Evolutionary conservation across 2,329 filamentous ascomycete species (phyloP).

Genomic region (Chrysoporthe deuterocubensis): DNA sequence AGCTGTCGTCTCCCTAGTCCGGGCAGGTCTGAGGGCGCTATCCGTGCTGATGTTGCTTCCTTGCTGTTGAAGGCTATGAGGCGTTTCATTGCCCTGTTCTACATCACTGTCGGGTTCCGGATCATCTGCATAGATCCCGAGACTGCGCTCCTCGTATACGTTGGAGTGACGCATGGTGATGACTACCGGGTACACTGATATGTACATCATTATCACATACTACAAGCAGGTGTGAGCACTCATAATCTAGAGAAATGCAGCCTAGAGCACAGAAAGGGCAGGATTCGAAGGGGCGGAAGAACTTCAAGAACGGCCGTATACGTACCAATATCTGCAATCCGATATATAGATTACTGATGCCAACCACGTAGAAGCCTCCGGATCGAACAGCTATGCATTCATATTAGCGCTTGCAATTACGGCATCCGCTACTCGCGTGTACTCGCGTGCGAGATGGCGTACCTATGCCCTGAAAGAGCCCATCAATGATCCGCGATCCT

Average conservation of each 20-base stretch:
- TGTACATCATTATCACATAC: conserved; percentile 70
- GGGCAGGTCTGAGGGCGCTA: conserved; percentile 10
- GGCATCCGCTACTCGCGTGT: too few relatives aligned
- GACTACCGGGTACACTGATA: conserved; percentile 65
- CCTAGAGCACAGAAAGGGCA: background rate
- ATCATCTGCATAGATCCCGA: conserved; percentile 60
- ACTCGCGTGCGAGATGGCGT: conserved; percentile 37
- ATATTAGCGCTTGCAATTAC: background rate
- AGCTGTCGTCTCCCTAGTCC: conserved; percentile 31
- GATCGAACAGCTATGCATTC: conserved; percentile 59
- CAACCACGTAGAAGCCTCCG: conserved; percentile 69
- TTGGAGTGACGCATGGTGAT: conserved; percentile 71
- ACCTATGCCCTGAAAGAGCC: conserved; percentile 66
- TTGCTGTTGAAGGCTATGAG: background rate
- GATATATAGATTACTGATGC: conserved; percentile 59
- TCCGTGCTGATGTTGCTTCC: background rate
- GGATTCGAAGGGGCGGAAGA: background rate
- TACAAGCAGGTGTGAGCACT: background rate
- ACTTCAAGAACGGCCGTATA: background rate
- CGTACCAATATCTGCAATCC: conserved; percentile 56
- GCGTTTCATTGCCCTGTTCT: conserved; percentile 6
- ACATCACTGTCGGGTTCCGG: conserved; percentile 19
- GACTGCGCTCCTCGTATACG: conserved; percentile 70
- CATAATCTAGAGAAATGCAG: background rate
- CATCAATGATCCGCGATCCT: conserved; percentile 62